Percentiles rank a stretch among this genome's conserved stretches.
Conservation (phyloP, 768 basidiomycete genomes). For the Lanmaoa pseudosensibilis region DNA sequence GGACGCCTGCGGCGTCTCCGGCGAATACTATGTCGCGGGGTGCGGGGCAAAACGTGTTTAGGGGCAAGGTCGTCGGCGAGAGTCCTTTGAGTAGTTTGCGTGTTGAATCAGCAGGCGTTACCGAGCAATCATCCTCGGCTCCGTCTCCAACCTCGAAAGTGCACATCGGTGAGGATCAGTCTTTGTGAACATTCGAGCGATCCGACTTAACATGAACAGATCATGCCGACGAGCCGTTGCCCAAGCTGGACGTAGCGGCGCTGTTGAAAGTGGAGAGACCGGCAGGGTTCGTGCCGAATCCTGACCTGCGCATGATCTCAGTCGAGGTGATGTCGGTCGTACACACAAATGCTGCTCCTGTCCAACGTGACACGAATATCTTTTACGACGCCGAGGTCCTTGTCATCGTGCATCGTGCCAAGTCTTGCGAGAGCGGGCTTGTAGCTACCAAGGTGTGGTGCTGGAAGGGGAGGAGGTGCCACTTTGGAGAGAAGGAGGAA, state of each 20-base stretch:
- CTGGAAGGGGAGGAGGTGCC: conserved; percentile 65
- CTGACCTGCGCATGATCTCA: conserved; percentile 58
- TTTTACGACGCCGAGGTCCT: conserved; percentile 78
- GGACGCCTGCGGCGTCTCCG: conserved; percentile 57
- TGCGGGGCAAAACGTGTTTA: conserved; percentile 4
- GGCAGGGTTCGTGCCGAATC: conserved; percentile 22
- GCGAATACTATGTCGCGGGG: conserved; percentile 49
- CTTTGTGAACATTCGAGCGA: not conserved
- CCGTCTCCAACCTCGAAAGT: conserved; percentile 19
- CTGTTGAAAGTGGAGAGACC: conserved; percentile 37
- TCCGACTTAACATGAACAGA: conserved; percentile 28
- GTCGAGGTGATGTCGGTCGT: conserved; percentile 67
- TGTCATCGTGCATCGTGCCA: conserved; percentile 66
- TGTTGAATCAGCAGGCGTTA: not conserved
- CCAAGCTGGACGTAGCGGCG: conserved; percentile 47
- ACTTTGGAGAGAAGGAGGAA: conserved; percentile 58
- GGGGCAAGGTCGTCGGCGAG: conserved; percentile 8
- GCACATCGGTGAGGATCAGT: conserved; percentile 34
- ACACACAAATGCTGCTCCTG: conserved; percentile 46
- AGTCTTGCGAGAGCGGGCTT: conserved; percentile 62
- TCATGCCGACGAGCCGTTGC: conserved; percentile 44
- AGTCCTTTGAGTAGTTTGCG: conserved; percentile 14
- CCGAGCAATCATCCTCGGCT: not conserved
- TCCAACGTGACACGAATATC: conserved; percentile 48
- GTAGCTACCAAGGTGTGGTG: conserved; percentile 73